Base-by-base conservation (phyloP, 1,139 yeast species). In the Sugiyamaella japonica region DNA sequence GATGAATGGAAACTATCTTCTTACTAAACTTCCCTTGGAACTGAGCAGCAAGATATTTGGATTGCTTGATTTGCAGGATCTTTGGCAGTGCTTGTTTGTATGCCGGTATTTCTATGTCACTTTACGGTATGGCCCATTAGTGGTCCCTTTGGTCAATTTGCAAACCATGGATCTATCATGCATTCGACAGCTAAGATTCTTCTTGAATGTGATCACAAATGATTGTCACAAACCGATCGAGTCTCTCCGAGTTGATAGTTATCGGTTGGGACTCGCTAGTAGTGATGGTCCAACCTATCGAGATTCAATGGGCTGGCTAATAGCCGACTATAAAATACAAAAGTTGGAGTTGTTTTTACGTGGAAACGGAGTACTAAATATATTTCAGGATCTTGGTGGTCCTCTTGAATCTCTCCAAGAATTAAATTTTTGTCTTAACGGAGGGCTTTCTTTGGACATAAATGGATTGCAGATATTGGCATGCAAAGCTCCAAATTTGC, bases 271-370 rank as follows among this genome's bases (percentile, higher is more conserved):
- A 13, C 38, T 44, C 3, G 28, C 13, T 4, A 32, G 29, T 29
- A 15, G 23, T 23, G 34, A 20, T 15, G 49, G 44, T 25, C 12
- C 15, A 17, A 36, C 10, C n/a, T 36, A 45, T 23, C 9, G 23
- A 12, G 36, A 34, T 16, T 45, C 41, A 23, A 34, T 45, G 17
- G 41, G 41, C 10, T 36, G 49, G 49, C 13, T 45, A 36, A 34
- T 45, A 12, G 20, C 40, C 2, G 17, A n/a, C 3, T 45, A 45
- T 36, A 45, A 9, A 15, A 45, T 36, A 23, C 40, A 15, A 20
- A 20, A 10, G 31, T 36, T 45, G 16, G 25, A 45, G n/a, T n/a
- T 45, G n/a, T 37, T n/a, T 25, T 13, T 36, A 20, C 38, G 41
- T 5, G 31, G 49, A 20, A 20, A 34, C 10, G 41, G 41, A 3